These are phyloP conservation scores for Steccherinum ochraceum DNA, from an alignment of 768 basidiomycete species.

Conservation along the genomic window DNA sequence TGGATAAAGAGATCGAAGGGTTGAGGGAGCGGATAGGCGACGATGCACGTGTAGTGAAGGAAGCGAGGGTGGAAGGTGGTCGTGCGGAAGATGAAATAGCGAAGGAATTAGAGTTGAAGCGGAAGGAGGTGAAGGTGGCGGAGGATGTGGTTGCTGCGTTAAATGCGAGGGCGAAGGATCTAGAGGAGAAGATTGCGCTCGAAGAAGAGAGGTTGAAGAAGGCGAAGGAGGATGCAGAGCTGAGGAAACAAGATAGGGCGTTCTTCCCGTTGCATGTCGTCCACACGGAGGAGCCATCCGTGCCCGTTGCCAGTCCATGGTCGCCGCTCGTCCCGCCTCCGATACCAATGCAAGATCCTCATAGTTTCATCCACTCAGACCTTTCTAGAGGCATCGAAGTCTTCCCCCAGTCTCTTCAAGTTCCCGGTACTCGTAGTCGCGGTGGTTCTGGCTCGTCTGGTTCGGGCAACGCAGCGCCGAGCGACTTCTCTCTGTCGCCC, in stretches of 20 bases:
- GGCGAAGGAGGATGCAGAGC: conserved; percentile 55
- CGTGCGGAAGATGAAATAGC: conserved; percentile 16
- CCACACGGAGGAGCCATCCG: conserved; percentile 15
- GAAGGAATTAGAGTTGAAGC: conserved; percentile 40
- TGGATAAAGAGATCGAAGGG: conserved; percentile 55
- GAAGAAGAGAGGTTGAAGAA: conserved; percentile 53
- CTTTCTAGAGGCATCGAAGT: conserved; percentile 11
- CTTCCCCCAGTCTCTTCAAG: conserved; percentile 12
- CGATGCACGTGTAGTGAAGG: conserved; percentile 43
- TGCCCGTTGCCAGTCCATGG: conserved; percentile 6
- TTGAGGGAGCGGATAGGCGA: conserved; percentile 48
- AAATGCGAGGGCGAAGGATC: conserved; percentile 58
- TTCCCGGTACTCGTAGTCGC: conserved; percentile 6
- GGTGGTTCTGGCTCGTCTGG: conserved; percentile 12
- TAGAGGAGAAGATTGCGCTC: conserved; percentile 64
- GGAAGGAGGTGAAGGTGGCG: conserved; percentile 52
- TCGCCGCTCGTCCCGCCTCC: conserved; percentile 10
- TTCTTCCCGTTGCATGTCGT: conserved; percentile 26
- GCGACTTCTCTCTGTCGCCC: conserved; percentile 16
- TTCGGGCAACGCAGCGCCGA: conserved; percentile 7
- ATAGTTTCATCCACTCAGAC: conserved; percentile 13
- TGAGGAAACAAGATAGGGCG: conserved; percentile 36
- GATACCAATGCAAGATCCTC: conserved; percentile 10
- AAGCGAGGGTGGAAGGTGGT: conserved; percentile 16
- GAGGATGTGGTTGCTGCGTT: conserved; percentile 64